Base-by-base conservation (phyloP, 2,329 filamentous ascomycete genomes). In the Gnomoniopsis smithogilvyi region DNA sequence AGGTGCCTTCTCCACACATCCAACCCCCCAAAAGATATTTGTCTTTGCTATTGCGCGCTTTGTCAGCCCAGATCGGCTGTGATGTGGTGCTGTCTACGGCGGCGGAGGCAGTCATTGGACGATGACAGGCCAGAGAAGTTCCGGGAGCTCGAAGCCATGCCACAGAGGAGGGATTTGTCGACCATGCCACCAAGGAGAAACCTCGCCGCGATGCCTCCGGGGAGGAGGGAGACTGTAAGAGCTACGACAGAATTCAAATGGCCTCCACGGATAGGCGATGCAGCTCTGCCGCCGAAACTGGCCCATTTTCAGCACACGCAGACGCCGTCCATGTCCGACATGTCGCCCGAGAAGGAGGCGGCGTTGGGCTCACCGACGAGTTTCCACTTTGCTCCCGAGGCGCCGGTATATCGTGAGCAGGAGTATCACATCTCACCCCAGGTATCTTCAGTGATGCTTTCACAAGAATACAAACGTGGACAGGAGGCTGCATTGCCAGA, bases 241-340 rank as follows among this genome's bases (percentile, higher is more conserved):
- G 50, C 49, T 26, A 62, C 51, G 11, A 54, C 60, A 26, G 48
- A 59, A 19, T 62, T 62, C 21, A 52, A 46, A 6, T 62, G 60
- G 60, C 56, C 56, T 14, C 26, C 52, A 19, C 53, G 60, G 19
- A 58, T 59, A 17, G 46, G 51, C 36, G 56, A 56, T 17, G 19
- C 34, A 1, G 24, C 52, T 3, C 17, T 45, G 36, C 49, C 51
- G 22, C 36, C 58, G 45, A 56, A 46, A 33, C 43, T 58, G 36
- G 56, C 52, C n/a, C 56, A 53, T 15, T 30, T 53, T 21, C 52
- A 56, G 14, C 30, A 30, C 17, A 14, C 22, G 33, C 56, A 47
- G 48, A 30, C 45, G 49, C 19, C 24, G 33, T 6, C 12, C 38
- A 41, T 15, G 6, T 15, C 38, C 6, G 38, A 41, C 14, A 6